These are phyloP conservation scores for Monosporascus sp. DNA, from an alignment of 2,329 filamentous ascomycete genomes.

Conservation along the genomic window DNA sequence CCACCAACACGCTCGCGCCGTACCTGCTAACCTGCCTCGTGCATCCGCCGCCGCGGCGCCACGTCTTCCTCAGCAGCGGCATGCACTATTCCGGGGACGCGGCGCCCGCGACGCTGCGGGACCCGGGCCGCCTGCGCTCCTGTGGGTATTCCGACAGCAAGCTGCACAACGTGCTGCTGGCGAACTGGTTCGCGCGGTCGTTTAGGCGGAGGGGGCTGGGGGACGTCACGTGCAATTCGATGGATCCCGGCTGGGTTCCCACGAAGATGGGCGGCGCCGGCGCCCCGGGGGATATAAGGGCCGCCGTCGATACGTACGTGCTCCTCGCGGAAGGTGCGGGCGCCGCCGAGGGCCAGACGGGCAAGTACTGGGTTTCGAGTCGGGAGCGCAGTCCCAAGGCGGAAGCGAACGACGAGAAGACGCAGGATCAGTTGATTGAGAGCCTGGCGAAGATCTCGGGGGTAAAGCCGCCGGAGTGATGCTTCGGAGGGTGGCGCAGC, in stretches of 20 bases:
- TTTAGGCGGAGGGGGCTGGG: constrained; percentile 26
- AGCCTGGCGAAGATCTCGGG: constrained; percentile 22
- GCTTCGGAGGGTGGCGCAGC: no score
- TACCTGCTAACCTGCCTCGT: constrained; percentile 51
- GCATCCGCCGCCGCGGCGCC: constrained; percentile 37
- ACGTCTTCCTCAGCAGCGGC: constrained; percentile 47
- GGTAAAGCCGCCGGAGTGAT: constrained; percentile 4
- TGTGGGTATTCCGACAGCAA: constrained; percentile 48
- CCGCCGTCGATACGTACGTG: constrained; percentile 41
- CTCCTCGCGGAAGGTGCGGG: constrained; percentile 38
- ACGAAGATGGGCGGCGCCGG: constrained; percentile 47
- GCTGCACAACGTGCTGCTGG: constrained; percentile 50
- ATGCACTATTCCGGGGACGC: constrained; percentile 44
- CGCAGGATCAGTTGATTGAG: constrained; percentile 39
- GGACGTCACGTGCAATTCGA: constrained; percentile 37
- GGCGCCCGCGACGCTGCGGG: constrained; percentile 30
- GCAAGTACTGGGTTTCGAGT: constrained; percentile 35
- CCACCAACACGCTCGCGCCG: constrained; percentile 53
- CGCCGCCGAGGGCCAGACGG: constrained; percentile 21
- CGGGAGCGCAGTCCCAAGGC: constrained; percentile 19
- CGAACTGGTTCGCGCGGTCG: constrained; percentile 45
- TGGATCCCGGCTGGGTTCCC: constrained; percentile 50
- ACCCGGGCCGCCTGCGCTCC: constrained; percentile 30
- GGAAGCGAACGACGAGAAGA: constrained; percentile 29
- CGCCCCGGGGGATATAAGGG: constrained; percentile 42